Conservation (phyloP, 768 basidiomycete species). For the Lactarius akahatsu region DNA sequence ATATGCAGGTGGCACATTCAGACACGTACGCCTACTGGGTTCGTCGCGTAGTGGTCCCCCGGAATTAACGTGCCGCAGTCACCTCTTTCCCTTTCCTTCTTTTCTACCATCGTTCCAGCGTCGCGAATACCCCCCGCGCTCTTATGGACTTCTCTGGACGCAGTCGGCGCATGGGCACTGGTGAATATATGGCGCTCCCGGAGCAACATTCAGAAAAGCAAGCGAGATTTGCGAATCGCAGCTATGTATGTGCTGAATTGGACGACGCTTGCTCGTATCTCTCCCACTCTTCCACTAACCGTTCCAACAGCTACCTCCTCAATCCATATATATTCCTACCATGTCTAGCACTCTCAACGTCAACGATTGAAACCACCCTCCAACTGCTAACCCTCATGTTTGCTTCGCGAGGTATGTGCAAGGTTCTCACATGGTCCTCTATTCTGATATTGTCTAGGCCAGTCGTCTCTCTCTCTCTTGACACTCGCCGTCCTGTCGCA, state of each 20-base stretch:
- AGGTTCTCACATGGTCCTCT: not conserved
- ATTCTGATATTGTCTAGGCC: constrained; percentile 45
- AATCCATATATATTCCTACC: constrained; percentile 88
- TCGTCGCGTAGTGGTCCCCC: constrained; percentile 1
- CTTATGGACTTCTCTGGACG: constrained; percentile 71
- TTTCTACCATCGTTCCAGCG: constrained; percentile 65
- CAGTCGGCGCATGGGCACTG: constrained; percentile 65
- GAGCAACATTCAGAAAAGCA: constrained; percentile 47
- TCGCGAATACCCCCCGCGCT: constrained; percentile 49
- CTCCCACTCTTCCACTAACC: not conserved
- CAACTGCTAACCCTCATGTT: constrained; percentile 66
- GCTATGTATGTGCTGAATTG: constrained; percentile 53
- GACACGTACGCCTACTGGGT: constrained; percentile 61
- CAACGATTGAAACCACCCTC: constrained; percentile 76
- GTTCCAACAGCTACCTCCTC: constrained; percentile 65
- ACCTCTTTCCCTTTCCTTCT: constrained; percentile 72
- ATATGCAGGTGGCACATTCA: constrained; percentile 82
- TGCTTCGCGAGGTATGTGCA: constrained; percentile 58
- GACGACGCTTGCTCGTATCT: not conserved
- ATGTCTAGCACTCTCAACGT: constrained; percentile 82
- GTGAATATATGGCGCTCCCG: constrained; percentile 66
- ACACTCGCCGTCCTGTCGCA: constrained; percentile 70
- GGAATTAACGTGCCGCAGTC: constrained; percentile 65
- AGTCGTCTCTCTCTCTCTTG: constrained; percentile 55
- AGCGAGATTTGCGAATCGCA: constrained; percentile 61